Base-by-base conservation (phyloP, 2,329 filamentous ascomycete species). In the Zopfia rhizophila region DNA sequence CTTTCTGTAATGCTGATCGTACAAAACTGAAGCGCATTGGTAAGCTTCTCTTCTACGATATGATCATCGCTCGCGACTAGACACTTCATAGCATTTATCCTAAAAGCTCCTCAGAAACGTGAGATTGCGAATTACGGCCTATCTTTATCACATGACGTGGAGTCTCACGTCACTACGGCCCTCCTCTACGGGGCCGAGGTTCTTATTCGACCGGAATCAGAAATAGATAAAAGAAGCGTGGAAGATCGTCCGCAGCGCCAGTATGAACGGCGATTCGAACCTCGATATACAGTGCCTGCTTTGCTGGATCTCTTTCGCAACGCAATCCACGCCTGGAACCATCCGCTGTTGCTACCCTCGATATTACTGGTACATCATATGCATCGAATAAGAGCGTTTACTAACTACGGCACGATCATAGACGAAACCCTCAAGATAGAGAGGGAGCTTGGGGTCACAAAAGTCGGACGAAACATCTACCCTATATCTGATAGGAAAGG, bases 81-180 rank as follows among this genome's bases (percentile, higher is more conserved):
- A 31, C 17, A 31, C n/a, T 14, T 23, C 14, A 4, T 17, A 41
- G 38, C 8, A 4, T 16, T 45, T 13, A n/a, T 45, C 33, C 24
- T 38, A 10, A 45, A 45, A 45, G 41, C 25, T 5, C 41, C 41
- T 8, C 41, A 45, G 14, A 45, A 38, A 19, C 30, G 21, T 13
- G 32, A 45, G 19, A 45, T 45, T 30, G 41, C 41, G 5, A 45
- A 45, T 24, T 45, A 38, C 14, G 33, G 32, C 5, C 41, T 45
- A 3, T 38, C 41, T 17, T 12, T 45, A 13, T 29, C 41, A 4
- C 25, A 38, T 17, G 21, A 30, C 18, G 11, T 45, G 7, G 3
- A 7, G 7, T 29, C 41, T 6, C 7, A 29, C 23, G n/a, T 10
- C 4, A 45, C 41, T 6, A 30, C 32, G 5, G 41, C 41, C 4